Conservation (phyloP, 176 grass and related monocot genomes). For the Thalia dealbata region DNA sequence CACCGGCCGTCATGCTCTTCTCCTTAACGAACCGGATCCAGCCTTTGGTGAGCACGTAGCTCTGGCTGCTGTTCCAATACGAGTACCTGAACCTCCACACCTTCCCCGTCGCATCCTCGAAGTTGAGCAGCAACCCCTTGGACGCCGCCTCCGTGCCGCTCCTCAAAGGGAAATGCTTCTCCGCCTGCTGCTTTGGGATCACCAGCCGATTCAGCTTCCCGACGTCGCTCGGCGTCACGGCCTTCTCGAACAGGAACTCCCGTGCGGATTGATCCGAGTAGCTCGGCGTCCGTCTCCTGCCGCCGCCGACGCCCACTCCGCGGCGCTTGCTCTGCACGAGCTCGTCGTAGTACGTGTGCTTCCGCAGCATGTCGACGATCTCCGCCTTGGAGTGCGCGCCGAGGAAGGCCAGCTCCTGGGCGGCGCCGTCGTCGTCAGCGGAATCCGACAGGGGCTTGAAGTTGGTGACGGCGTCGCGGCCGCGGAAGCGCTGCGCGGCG, state of each 20-base stretch:
- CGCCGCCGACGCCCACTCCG: too few relatives aligned
- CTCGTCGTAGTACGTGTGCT: too few relatives aligned
- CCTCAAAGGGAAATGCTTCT: conserved; percentile 62
- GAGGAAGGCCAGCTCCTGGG: too few relatives aligned
- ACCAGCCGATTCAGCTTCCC: conserved; percentile 93
- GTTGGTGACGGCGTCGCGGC: conserved; percentile 85
- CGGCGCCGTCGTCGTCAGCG: conserved; percentile 8
- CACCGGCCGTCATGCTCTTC: conserved; percentile 47
- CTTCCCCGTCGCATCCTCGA: conserved; percentile 53
- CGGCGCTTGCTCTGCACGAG: too few relatives aligned
- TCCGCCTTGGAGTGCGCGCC: too few relatives aligned
- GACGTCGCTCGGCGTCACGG: conserved; percentile 87
- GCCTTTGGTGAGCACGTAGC: conserved; percentile 19
- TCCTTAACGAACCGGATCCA: conserved; percentile 23
- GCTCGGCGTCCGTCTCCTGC: too few relatives aligned
- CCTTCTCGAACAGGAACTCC: conserved; percentile 86
- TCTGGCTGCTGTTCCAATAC: conserved; percentile 19
- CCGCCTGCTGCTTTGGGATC: conserved; percentile 93
- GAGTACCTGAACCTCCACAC: conserved; percentile 17
- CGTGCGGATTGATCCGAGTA: too few relatives aligned
- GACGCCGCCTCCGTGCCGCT: too few relatives aligned
- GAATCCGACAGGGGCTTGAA: conserved; percentile 54
- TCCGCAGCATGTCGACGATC: too few relatives aligned
- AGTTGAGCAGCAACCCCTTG: conserved; percentile 76
- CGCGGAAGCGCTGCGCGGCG: conserved; percentile 79